Evolutionary conservation across 2,329 filamentous ascomycete species (phyloP).

Genomic region (Aspergillus sp.): DNA sequence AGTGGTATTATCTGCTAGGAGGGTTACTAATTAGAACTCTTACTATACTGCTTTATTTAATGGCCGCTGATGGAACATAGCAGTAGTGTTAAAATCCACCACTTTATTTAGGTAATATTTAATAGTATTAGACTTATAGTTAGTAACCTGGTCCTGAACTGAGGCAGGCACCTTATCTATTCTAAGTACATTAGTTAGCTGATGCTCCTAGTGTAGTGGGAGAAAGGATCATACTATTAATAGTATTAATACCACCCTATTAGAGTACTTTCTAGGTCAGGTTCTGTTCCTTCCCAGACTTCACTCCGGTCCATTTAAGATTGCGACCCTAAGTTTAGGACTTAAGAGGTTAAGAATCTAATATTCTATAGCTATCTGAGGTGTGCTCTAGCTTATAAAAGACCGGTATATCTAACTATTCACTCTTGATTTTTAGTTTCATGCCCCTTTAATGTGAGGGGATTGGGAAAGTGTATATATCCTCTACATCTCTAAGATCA

Average conservation of each 20-base stretch:
- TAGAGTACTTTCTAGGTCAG: conserved; percentile 12
- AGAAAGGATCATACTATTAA: conserved; percentile 12
- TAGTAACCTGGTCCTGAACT: conserved; percentile 14
- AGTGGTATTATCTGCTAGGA: conserved; percentile 10
- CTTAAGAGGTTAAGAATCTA: conserved; percentile 6
- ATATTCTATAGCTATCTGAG: conserved; percentile 10
- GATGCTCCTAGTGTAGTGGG: neutral
- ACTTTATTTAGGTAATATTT: conserved; percentile 17
- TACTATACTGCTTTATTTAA: conserved; percentile 13
- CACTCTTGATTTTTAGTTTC: conserved; percentile 13
- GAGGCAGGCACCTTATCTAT: conserved; percentile 11
- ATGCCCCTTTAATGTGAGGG: conserved; percentile 8
- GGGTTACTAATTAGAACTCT: conserved; percentile 5
- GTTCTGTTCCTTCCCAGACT: conserved; percentile 5
- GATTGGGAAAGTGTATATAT: conserved; percentile 12
- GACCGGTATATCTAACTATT: conserved; percentile 10
- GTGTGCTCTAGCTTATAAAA: conserved; percentile 11
- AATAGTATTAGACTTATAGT: conserved; percentile 15
- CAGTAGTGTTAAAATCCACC: conserved; percentile 11
- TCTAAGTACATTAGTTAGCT: conserved; percentile 4
- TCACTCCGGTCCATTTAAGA: conserved; percentile 9
- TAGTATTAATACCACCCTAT: conserved; percentile 11
- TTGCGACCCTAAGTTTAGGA: conserved; percentile 7
- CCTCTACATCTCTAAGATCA: conserved; percentile 4
- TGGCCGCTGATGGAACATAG: conserved; percentile 8